Evolutionary conservation across 495 filamentous ascomycete genomes (phyloP).

Genomic region (Daldinia grandis): DNA sequence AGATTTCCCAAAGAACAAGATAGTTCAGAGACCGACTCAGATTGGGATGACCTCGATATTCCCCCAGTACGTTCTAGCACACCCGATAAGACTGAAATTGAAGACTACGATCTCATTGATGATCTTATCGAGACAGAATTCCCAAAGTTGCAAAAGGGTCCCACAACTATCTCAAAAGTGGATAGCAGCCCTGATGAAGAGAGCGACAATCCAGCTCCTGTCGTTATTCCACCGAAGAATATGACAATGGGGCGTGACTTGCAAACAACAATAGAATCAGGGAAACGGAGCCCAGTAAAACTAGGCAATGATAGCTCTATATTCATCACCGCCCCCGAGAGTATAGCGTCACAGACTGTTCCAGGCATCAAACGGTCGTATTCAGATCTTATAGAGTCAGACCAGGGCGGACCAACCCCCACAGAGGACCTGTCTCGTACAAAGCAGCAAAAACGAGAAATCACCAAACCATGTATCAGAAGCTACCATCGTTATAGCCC

Average conservation of each 20-base stretch:
- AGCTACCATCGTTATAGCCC: not conserved
- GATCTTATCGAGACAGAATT: slow-evolving; percentile 32
- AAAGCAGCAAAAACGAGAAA: not conserved
- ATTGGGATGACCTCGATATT: slow-evolving; percentile 33
- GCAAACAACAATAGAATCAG: not conserved
- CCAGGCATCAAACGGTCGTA: not conserved
- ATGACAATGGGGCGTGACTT: slow-evolving; percentile 17
- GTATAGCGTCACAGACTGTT: not conserved
- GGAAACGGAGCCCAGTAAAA: not conserved
- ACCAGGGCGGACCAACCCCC: not conserved
- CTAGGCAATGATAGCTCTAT: not conserved
- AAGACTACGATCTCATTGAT: slow-evolving; percentile 28
- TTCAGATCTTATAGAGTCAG: not conserved
- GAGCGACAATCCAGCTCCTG: slow-evolving; percentile 14
- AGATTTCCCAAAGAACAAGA: not conserved
- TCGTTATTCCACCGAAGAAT: slow-evolving; percentile 38
- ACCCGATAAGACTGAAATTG: not conserved
- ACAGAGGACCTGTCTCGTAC: not conserved
- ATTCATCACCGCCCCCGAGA: not conserved
- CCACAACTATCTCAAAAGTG: not conserved
- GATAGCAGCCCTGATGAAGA: not conserved
- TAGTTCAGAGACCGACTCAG: slow-evolving; percentile 10
- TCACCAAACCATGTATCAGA: not conserved
- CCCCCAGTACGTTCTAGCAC: not conserved
- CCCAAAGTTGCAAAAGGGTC: slow-evolving; percentile 15